Evolutionary conservation across 768 basidiomycete species (phyloP), one percentile per base, ranked within the genome.

Genomic region (Chlorophyllum brunneum): DNA sequence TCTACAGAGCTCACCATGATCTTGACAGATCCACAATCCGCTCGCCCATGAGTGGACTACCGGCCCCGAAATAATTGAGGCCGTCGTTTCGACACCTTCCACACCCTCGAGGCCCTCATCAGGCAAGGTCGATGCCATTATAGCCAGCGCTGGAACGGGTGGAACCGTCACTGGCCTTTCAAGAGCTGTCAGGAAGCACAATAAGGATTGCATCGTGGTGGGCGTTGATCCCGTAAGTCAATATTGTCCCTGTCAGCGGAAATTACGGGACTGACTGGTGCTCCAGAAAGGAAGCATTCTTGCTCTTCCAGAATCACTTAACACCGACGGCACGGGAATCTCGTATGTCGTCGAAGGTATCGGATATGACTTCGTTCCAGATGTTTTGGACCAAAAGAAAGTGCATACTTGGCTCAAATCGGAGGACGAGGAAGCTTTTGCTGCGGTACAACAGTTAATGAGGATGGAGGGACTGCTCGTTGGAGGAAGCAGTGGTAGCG

Each of bases 261-360:
- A 11, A 20, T 30, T 31, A 6, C 2, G 27, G 11, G 23, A 4
- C 20, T 63, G 33, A 59, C 42, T 29, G 22, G 10, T 23, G 24
- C 5, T 33, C n/a, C 57, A 92, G 90, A 78, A 82, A 67, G 95
- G 95, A 36, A 97, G 94, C 59, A 80, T 95, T 51, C 82, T 98
- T 26, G 93, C 93, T 0, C 54, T 74, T 26, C 90, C 92, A 0
- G 79, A 83, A 34, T 56, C 63, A 15, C 71, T 93, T 42, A 93
- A 93, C 61, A 64, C 63, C 1, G 70, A 66, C 18, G 79, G 70
- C 45, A 67, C 66, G 36, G 84, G 79, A 8, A 62, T 60, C 23
- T 68, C 71, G 47, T 98, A 98, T 61, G 65, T 83, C 45, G 83
- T 98, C 18, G 97, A 99, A 65, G 97, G 97, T n/a, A 98, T 98